phyloP scores from a whole-genome alignment of 768 basidiomycete genomes.

The Leccinum barrowsii region DNA sequence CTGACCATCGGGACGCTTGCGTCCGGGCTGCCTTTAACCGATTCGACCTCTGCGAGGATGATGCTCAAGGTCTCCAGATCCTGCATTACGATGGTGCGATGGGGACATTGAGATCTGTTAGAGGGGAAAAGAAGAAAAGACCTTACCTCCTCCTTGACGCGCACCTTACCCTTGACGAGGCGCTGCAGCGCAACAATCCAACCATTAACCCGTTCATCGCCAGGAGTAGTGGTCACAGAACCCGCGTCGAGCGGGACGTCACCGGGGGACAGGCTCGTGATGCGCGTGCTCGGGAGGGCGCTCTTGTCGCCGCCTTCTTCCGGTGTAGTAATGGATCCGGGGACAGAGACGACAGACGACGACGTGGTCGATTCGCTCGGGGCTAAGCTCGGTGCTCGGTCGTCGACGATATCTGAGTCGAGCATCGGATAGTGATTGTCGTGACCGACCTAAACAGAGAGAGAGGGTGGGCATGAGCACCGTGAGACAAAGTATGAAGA shows the following conservation, averaged over 20 bases:
- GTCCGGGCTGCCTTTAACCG: constrained; percentile 14
- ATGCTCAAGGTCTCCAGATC: constrained; percentile 26
- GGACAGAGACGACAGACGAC: background rate
- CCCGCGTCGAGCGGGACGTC: background rate
- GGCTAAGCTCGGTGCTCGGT: constrained; percentile 1
- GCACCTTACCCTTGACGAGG: constrained; percentile 29
- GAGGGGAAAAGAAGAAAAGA: background rate
- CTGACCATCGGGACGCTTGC: constrained; percentile 13
- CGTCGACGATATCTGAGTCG: constrained; percentile 3
- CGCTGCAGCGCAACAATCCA: constrained; percentile 29
- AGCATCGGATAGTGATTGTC: constrained; percentile 4
- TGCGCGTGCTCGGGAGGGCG: constrained; percentile 13
- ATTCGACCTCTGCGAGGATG: constrained; percentile 30
- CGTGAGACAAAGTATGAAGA: background rate
- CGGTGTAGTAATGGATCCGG: background rate
- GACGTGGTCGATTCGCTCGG: constrained; percentile 1
- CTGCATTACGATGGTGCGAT: constrained; percentile 9
- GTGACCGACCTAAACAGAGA: constrained; percentile 7
- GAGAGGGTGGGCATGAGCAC: background rate
- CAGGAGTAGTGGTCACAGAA: background rate
- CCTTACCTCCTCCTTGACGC: constrained; percentile 22
- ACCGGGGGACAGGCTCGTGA: constrained; percentile 20
- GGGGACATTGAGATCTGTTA: background rate
- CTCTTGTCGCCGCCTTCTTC: background rate
- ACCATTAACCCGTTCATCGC: constrained; percentile 6